Evolutionary conservation across 2,329 filamentous ascomycete species (phyloP), one percentile per base, ranked within the genome.

Genomic region (Nothopassalora personata): DNA sequence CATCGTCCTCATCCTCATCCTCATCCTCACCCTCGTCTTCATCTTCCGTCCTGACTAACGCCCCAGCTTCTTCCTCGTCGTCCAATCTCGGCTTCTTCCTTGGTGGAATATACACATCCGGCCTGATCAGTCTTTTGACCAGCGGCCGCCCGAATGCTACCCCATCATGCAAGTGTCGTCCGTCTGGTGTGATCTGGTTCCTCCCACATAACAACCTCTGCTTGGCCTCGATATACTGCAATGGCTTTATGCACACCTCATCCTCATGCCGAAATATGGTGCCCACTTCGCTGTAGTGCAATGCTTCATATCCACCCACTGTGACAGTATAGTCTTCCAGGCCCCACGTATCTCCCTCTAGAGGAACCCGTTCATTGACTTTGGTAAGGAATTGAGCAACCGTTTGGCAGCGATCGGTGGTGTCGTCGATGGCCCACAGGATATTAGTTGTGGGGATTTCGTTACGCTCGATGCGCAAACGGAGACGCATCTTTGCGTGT

Each of bases 321-420:
- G 95, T 89, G 31, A 96, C 90, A 8, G 83, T 83, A 73, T 97
- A 97, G 71, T 97, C 90, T 69, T 97, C 92, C 3, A 96, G 76
- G 0, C 90, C 91, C 90, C 91, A 96, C 60, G 91, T 80, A 45
- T 81, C 81, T 58, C 86, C 86, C 76, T 96, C 91, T 0, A 97
- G 83, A 0, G 92, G 91, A 1, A 97, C 78, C 15, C 89, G 81
- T 47, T 89, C 84, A 74, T 95, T 92, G 65, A 97, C 80, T 61
- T 90, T 83, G 63, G 89, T 85, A 39, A 97, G 79, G 1, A 97
- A 82, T 65, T 88, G 85, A 31, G 89, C 83, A 60, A 96, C 81
- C 1, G 90, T 96, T 55, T 66, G 60, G 31, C 64, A 65, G 31
- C 62, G 60, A 27, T 65, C 60, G 30, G 49, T 51, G 6, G 65